Conservation (phyloP, 208 protist genomes). For the Trichomonas vaginalis region DNA sequence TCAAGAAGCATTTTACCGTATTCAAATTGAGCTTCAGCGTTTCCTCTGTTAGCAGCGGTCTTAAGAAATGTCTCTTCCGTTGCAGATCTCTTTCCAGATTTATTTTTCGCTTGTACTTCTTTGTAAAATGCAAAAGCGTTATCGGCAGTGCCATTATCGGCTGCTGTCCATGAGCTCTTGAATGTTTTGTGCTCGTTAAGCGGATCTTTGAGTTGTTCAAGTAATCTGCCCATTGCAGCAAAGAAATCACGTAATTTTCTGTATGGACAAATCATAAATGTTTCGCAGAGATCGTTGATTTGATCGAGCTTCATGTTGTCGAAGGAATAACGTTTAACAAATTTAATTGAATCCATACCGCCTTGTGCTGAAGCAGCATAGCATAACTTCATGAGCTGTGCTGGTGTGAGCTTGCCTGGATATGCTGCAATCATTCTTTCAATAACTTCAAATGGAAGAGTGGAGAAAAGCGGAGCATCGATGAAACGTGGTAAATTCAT, state of each 20-base stretch:
- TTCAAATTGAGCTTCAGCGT: neutral
- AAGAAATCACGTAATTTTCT: neutral
- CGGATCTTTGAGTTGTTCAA: neutral
- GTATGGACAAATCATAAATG: neutral
- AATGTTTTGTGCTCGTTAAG: neutral
- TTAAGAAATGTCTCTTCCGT: neutral
- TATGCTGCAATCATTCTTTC: neutral
- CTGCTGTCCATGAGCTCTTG: neutral
- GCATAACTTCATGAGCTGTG: neutral
- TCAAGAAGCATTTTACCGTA: neutral
- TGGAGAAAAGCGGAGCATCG: neutral
- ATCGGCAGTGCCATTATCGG: neutral
- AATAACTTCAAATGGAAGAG: neutral
- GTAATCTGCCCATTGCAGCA: neutral
- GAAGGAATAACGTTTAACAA: neutral
- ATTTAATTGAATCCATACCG: neutral
- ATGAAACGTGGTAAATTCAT: neutral
- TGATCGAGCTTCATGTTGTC: neutral
- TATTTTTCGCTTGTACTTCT: neutral
- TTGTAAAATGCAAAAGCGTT: neutral
- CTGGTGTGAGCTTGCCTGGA: neutral
- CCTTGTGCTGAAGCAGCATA: neutral
- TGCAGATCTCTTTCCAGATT: neutral
- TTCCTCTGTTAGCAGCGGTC: neutral
- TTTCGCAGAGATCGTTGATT: neutral